Evolutionary conservation across 1,284 basidiomycete species (phyloP).

Genomic region (Sanguinoderma infundibulare): DNA sequence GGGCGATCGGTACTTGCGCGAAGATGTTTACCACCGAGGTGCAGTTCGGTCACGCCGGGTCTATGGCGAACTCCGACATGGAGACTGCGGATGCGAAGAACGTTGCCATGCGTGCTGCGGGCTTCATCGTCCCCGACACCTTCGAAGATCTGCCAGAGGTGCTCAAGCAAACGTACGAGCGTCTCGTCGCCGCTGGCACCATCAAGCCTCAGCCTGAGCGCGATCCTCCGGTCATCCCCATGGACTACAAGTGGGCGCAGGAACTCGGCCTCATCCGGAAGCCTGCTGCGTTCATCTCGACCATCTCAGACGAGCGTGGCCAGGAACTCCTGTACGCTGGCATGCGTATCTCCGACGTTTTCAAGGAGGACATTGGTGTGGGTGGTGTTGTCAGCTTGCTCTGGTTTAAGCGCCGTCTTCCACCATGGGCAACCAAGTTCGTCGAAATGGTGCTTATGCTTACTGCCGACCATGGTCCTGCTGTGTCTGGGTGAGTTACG

Average conservation of each 20-base stretch:
- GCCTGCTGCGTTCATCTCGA: conserved; percentile 99
- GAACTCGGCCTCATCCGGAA: conserved; percentile 98
- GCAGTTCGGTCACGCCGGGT: conserved; percentile 98
- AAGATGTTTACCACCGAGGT: conserved; percentile 99
- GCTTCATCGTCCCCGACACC: conserved; percentile 96
- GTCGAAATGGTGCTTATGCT: conserved; percentile 99
- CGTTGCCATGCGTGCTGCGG: conserved; percentile 91
- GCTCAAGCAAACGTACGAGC: conserved; percentile 86
- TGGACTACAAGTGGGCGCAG: conserved; percentile 99
- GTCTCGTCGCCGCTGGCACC: conserved; percentile 73
- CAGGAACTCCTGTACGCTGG: conserved; percentile 98
- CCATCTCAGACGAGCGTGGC: conserved; percentile 99
- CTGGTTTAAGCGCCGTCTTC: conserved; percentile 97
- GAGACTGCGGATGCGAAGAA: conserved; percentile 99
- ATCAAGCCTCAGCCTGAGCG: conserved; percentile 81
- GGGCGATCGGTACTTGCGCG: conserved; percentile 99
- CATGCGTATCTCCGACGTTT: conserved; percentile 99
- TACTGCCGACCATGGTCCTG: conserved; percentile 98
- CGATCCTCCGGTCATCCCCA: conserved; percentile 94
- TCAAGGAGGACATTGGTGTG: conserved; percentile 96
- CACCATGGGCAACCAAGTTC: conserved; percentile 90
- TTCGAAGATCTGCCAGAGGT: conserved; percentile 95
- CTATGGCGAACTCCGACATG: conserved; percentile 96
- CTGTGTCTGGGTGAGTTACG: conserved; percentile 69
- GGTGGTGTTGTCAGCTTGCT: conserved; percentile 96